Percentiles rank a stretch among this genome's conserved stretches.
Evolutionary conservation across 352 stramenopile genomes (phyloP).

Genomic region (Globisporangium cederbergense): DNA sequence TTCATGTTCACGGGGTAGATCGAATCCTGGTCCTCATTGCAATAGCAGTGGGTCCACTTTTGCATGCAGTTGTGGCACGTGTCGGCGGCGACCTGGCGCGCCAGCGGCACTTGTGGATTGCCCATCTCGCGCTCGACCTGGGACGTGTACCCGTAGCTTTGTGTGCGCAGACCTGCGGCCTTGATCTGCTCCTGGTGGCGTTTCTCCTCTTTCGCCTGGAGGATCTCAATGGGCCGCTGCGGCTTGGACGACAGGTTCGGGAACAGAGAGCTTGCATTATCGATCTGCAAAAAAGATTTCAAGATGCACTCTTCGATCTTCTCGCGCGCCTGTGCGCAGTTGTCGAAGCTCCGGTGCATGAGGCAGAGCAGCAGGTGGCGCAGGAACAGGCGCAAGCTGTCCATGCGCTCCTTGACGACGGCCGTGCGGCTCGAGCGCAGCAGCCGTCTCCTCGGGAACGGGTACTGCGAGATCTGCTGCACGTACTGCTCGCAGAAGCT

Average conservation of each 20-base stretch:
- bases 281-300: constrained; percentile 75
- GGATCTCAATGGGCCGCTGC: constrained; percentile 47
- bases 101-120: constrained; percentile 26
- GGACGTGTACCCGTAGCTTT: constrained; percentile 39
- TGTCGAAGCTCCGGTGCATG: constrained; percentile 62
- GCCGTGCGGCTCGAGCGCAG: constrained; percentile 63
- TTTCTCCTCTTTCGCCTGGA: constrained; percentile 69
- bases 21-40: constrained; percentile 76
- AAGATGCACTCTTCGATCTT: constrained; percentile 76
- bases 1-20: constrained; percentile 44
- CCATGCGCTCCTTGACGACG: constrained; percentile 84
- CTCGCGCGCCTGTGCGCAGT: constrained; percentile 56
- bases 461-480: constrained; percentile 71
- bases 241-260: constrained; percentile 49
- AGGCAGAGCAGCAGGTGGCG: constrained; percentile 74
- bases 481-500: constrained; percentile 55
- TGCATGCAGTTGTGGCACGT: constrained; percentile 75
- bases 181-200: constrained; percentile 68
- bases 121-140: constrained; percentile 34
- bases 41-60: constrained; percentile 88
- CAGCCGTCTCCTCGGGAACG: constrained; percentile 71
- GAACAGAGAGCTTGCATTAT: constrained; percentile 50
- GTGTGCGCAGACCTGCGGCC: constrained; percentile 51
- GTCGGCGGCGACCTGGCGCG: constrained; percentile 52
- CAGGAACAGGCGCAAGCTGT: constrained; percentile 75